Evolutionary conservation across 352 stramenopile genomes (phyloP).

Genomic region (Phytophthora colocasiae): DNA sequence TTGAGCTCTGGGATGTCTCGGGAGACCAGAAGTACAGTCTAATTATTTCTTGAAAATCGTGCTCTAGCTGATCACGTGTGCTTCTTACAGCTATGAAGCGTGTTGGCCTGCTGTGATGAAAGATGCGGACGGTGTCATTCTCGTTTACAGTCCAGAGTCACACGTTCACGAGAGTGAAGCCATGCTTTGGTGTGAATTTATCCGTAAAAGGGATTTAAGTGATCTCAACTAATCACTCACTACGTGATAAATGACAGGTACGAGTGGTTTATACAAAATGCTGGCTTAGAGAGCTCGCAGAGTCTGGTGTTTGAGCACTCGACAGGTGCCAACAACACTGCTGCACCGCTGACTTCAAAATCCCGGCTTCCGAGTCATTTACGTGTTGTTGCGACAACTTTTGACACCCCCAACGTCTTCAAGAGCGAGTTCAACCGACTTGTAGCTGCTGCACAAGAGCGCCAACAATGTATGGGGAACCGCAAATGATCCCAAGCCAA

Average conservation of each 20-base stretch:
- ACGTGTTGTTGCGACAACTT: constrained; percentile 56
- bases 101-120: constrained; percentile 93
- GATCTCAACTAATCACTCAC: background rate
- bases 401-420: constrained; percentile 72
- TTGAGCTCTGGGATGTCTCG: constrained; percentile 70
- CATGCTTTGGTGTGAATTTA: constrained; percentile 73
- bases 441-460: constrained; percentile 48
- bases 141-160: constrained; percentile 92
- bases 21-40: constrained; percentile 22
- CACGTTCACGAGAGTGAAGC: constrained; percentile 90
- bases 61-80: background rate
- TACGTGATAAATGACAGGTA: constrained; percentile 45
- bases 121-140: constrained; percentile 84
- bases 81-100: constrained; percentile 70
- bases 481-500: constrained; percentile 20
- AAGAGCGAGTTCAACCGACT: constrained; percentile 78
- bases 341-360: constrained; percentile 40
- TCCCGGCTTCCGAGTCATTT: constrained; percentile 53
- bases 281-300: constrained; percentile 61
- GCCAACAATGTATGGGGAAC: constrained; percentile 40
- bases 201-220: background rate
- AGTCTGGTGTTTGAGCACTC: constrained; percentile 86
- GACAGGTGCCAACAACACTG: constrained; percentile 40
- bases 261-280: constrained; percentile 90
- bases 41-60: background rate